Percentiles rank a stretch among this genome's conserved stretches.
Evolutionary conservation across 2,329 filamentous ascomycete species (phyloP).

Genomic region (Xylaria sp.): DNA sequence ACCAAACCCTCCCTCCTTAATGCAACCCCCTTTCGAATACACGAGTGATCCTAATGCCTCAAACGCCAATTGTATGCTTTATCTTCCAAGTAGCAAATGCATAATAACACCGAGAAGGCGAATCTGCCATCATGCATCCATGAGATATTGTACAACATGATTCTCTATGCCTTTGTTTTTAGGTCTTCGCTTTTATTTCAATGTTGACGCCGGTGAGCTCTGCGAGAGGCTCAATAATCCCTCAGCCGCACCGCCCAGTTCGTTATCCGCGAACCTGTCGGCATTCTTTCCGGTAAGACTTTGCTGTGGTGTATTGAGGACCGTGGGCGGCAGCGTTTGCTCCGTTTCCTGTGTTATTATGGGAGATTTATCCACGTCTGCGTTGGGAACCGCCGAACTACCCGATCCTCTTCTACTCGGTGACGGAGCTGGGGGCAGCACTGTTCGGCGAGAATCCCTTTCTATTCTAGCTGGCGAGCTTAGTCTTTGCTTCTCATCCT

Average conservation of each 20-base stretch:
- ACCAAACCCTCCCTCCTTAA: background rate
- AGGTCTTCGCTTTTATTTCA: conserved; percentile 17
- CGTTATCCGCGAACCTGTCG: conserved; percentile 55
- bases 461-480: conserved; percentile 23
- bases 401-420: conserved; percentile 19
- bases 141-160: conserved; percentile 27
- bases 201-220: conserved; percentile 40
- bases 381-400: background rate
- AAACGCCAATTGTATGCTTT: conserved; percentile 35
- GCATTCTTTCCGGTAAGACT: conserved; percentile 42
- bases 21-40: conserved; percentile 9
- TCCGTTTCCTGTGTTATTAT: conserved; percentile 39
- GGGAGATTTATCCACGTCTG: conserved; percentile 9
- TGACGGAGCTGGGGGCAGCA: conserved; percentile 23
- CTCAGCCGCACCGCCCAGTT: conserved; percentile 62
- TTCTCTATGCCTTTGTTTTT: background rate
- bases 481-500: conserved; percentile 7
- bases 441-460: background rate
- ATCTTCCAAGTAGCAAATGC: conserved; percentile 13
- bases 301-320: conserved; percentile 27
- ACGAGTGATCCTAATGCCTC: conserved; percentile 11
- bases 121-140: conserved; percentile 12
- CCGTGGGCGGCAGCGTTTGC: conserved; percentile 31
- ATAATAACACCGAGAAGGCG: background rate
- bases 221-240: conserved; percentile 62